A percentile compares a stretch with the other conserved stretches of the same genome.
Conservation (phyloP, 192 early-diverging fungal species). For the Linnemannia hyalina region DNA sequence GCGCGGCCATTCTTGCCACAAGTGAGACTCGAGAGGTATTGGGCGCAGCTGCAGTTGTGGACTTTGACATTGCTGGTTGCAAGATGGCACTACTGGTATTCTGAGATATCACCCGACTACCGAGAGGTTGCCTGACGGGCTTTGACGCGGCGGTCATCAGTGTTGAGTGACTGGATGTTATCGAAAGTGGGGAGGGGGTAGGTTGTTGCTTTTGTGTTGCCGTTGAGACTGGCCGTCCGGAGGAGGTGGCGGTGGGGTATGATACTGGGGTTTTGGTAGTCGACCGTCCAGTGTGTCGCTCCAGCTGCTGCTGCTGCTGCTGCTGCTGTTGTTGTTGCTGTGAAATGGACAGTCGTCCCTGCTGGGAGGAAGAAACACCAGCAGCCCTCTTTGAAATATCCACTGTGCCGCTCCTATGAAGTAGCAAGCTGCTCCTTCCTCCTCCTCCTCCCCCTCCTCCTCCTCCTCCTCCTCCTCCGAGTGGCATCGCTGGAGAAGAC, state of each 20-base stretch:
- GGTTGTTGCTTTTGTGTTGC: not conserved
- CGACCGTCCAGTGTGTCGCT: not conserved
- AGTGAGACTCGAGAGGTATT: not conserved
- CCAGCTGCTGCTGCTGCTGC: not conserved
- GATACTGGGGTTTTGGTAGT: not conserved
- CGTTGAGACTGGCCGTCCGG: not conserved
- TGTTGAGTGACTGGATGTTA: not conserved
- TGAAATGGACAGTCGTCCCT: not conserved
- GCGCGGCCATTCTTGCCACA: not conserved
- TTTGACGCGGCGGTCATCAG: not conserved
- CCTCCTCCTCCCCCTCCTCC: not conserved
- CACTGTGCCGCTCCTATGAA: not conserved
- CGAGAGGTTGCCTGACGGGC: not conserved
- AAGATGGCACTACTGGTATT: not conserved
- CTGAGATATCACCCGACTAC: not conserved
- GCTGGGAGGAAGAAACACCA: not conserved
- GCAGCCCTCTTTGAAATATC: not conserved
- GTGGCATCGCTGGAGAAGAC: not conserved
- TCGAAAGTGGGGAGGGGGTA: not conserved
- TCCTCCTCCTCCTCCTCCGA: not conserved
- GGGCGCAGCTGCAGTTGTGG: not conserved
- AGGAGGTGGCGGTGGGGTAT: not conserved
- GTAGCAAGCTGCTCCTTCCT: not conserved
- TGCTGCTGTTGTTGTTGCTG: not conserved
- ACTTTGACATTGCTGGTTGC: not conserved